Conservation (phyloP, 495 filamentous ascomycete species). For the Aspergillus campestris region DNA sequence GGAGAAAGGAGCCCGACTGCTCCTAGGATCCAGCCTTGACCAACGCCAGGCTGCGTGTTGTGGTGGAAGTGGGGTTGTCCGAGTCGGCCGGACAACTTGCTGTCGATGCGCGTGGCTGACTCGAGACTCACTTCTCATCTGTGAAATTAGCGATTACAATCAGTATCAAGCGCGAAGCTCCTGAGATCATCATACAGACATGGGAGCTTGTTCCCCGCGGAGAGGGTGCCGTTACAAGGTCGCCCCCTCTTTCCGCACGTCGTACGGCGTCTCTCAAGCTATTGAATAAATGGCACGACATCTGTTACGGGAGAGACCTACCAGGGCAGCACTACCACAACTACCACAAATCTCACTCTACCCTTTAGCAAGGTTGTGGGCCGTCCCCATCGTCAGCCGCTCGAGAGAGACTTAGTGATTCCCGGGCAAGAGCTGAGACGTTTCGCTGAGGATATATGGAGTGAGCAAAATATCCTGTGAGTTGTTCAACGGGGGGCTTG, state of each 20-base stretch:
- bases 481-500: too few species aligned
- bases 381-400: constrained; percentile 10
- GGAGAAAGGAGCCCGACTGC: constrained; percentile 14
- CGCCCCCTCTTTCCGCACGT: constrained; percentile 5
- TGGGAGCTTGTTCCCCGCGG: constrained; percentile 12
- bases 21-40: constrained; percentile 13
- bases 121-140: constrained; percentile 14
- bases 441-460: constrained; percentile 15
- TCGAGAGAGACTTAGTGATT: constrained; percentile 12
- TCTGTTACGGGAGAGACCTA: constrained; percentile 12
- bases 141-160: constrained; percentile 15
- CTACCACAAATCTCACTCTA: constrained; percentile 13
- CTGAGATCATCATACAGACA: constrained; percentile 11
- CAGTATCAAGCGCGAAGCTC: constrained; percentile 8
- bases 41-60: constrained; percentile 6
- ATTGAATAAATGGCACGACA: constrained; percentile 11
- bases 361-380: constrained; percentile 13
- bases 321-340: constrained; percentile 7
- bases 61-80: constrained; percentile 15
- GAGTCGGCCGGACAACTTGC: constrained; percentile 15
- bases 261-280: constrained; percentile 12
- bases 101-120: constrained; percentile 13
- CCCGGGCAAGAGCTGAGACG: constrained; percentile 12
- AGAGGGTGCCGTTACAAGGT: constrained; percentile 5
- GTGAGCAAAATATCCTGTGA: constrained; percentile 11